Conservation (phyloP, 176 grass and related monocot genomes). For the Lolium perenne region DNA sequence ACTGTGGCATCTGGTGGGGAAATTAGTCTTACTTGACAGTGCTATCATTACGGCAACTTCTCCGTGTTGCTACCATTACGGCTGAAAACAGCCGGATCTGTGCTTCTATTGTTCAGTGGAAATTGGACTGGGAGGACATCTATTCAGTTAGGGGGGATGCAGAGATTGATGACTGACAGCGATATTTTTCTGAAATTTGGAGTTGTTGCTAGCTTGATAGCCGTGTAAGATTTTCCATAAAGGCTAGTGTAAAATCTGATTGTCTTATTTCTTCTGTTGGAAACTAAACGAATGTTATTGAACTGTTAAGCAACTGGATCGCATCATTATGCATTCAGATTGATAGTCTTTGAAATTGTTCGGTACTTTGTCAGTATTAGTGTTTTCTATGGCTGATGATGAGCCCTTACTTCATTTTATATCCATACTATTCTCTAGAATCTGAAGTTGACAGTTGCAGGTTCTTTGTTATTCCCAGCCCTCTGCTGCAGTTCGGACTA, state of each 20-base stretch:
- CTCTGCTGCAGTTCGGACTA: conserved; percentile 1
- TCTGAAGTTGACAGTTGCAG: neutral
- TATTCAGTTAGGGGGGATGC: neutral
- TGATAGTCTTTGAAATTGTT: no score
- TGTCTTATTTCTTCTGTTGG: neutral
- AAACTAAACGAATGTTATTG: neutral
- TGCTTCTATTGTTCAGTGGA: neutral
- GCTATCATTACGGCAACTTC: neutral
- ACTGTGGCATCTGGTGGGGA: neutral
- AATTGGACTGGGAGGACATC: neutral
- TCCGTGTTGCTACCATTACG: neutral
- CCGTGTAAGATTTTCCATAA: neutral
- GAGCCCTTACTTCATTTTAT: no score
- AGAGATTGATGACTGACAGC: neutral
- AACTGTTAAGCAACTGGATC: neutral
- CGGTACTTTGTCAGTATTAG: no score
- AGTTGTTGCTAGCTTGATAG: conserved; percentile 6
- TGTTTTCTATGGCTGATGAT: no score
- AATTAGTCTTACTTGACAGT: neutral
- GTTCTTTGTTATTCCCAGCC: neutral
- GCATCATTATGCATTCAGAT: neutral
- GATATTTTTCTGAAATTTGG: neutral
- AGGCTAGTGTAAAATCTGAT: neutral
- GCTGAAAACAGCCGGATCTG: neutral
- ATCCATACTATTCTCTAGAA: neutral